Conservation (phyloP, 2,329 filamentous ascomycete genomes). For the Thelonectria discophora region DNA sequence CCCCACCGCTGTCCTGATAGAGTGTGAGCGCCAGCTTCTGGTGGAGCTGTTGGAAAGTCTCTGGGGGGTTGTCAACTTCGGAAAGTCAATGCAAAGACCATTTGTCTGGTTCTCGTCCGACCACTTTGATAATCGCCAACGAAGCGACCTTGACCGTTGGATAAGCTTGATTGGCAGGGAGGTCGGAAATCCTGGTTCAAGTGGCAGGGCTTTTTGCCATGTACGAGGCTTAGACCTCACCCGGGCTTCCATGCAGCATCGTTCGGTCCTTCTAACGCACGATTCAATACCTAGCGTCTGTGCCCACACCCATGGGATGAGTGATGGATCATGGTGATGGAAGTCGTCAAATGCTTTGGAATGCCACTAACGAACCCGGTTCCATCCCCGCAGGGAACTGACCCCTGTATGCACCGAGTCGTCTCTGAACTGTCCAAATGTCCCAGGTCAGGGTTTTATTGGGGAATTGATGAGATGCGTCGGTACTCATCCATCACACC, state of each 20-base stretch:
- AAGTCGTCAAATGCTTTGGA: constrained; percentile 32
- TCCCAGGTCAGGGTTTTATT: constrained; percentile 15
- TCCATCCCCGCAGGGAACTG: constrained; percentile 33
- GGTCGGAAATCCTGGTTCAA: constrained; percentile 13
- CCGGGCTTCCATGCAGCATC: constrained; percentile 41
- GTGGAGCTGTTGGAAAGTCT: constrained; percentile 8
- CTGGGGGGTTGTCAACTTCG: constrained; percentile 12
- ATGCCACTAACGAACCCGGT: constrained; percentile 31
- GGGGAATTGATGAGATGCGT: constrained; percentile 16
- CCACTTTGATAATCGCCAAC: constrained; percentile 9
- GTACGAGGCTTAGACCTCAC: constrained; percentile 41
- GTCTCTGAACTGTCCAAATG: constrained; percentile 5
- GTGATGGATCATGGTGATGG: too few relatives aligned
- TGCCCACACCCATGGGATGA: constrained; percentile 23
- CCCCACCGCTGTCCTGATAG: constrained; percentile 13
- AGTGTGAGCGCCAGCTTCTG: constrained; percentile 12
- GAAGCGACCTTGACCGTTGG: constrained; percentile 17
- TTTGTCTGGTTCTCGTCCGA: constrained; percentile 19
- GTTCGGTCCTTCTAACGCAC: constrained; percentile 45
- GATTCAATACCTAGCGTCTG: constrained; percentile 39
- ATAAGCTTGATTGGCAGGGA: constrained; percentile 26
- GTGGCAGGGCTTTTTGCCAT: constrained; percentile 41
- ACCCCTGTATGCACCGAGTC: constrained; percentile 29
- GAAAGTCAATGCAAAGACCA: constrained; percentile 16
- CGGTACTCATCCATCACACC: constrained; percentile 5